Evolutionary conservation across 371 early-diverging fungal genomes (phyloP).

Genomic region (Mucor saturninus): DNA sequence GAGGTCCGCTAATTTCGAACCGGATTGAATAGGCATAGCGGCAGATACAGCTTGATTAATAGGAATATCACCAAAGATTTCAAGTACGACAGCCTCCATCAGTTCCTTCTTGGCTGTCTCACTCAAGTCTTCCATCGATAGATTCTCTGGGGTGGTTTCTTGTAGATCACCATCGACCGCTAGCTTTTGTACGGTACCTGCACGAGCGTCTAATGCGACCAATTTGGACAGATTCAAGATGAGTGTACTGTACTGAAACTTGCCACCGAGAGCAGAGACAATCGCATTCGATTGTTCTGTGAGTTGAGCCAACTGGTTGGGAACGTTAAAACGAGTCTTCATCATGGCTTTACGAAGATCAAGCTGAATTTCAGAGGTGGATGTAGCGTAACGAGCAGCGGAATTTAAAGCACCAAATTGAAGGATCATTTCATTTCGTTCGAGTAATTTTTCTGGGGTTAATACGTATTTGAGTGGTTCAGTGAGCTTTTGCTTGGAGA

Average conservation of each 20-base stretch:
- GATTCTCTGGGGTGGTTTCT: background rate
- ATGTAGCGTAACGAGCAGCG: constrained; percentile 39
- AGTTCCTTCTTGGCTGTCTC: constrained; percentile 26
- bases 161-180: constrained; percentile 16
- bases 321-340: constrained; percentile 38
- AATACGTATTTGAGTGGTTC: constrained; percentile 39
- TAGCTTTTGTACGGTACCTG: constrained; percentile 24
- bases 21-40: constrained; percentile 38
- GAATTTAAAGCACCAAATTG: constrained; percentile 52
- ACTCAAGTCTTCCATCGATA: constrained; percentile 23
- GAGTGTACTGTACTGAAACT: constrained; percentile 36
- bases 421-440: constrained; percentile 30
- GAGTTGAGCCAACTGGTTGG: constrained; percentile 32
- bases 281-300: constrained; percentile 31
- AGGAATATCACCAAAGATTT: constrained; percentile 54
- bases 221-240: constrained; percentile 39
- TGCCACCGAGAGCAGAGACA: constrained; percentile 38
- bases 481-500: constrained; percentile 13
- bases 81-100: constrained; percentile 45
- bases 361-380: constrained; percentile 25
- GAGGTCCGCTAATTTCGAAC: constrained; percentile 25
- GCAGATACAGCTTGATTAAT: constrained; percentile 53
- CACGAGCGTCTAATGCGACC: constrained; percentile 37
- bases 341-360: constrained; percentile 37
- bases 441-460: constrained; percentile 19